These are phyloP conservation scores for Penicillium sp. DNA, from an alignment of 2,329 filamentous ascomycete species.

Conservation along the genomic window DNA sequence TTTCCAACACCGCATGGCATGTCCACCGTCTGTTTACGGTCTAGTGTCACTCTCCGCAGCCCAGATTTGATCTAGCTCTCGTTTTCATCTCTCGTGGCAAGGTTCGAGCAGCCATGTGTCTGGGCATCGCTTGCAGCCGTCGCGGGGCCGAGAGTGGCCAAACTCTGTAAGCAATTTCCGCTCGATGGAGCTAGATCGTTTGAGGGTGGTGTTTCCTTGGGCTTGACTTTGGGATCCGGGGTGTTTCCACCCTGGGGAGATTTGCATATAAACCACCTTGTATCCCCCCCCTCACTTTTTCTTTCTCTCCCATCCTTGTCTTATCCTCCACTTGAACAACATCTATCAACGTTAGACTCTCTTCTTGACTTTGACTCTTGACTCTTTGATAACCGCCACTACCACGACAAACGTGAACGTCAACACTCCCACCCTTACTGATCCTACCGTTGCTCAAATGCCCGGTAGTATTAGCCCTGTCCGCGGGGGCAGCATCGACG, in stretches of 20 bases:
- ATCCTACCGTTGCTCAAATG: conserved; percentile 18
- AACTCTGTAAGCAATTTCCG: conserved; percentile 3
- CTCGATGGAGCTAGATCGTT: conserved; percentile 1
- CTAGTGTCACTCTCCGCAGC: conserved; percentile 6
- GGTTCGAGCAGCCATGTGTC: conserved; percentile 4
- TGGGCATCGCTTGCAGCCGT: not conserved
- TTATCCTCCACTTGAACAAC: not conserved
- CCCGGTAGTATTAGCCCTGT: conserved; percentile 22
- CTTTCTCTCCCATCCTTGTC: conserved; percentile 3
- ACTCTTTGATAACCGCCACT: not conserved
- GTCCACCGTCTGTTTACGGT: not conserved
- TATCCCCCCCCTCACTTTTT: not conserved
- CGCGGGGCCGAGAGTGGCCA: conserved; percentile 6
- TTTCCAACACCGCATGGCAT: conserved; percentile 14
- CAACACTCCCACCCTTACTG: not conserved
- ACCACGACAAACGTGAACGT: not conserved
- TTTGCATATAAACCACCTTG: conserved; percentile 10
- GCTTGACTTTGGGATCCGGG: not conserved
- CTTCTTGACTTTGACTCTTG: not conserved
- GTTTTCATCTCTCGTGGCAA: not conserved
- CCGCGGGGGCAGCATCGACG: conserved; percentile 45
- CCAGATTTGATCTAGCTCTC: conserved; percentile 9
- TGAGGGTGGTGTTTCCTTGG: no score
- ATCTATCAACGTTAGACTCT: not conserved
- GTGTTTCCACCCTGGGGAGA: not conserved